Evolutionary conservation across 2,329 filamentous ascomycete species (phyloP).

Genomic region (Sarocladium kiliense): DNA sequence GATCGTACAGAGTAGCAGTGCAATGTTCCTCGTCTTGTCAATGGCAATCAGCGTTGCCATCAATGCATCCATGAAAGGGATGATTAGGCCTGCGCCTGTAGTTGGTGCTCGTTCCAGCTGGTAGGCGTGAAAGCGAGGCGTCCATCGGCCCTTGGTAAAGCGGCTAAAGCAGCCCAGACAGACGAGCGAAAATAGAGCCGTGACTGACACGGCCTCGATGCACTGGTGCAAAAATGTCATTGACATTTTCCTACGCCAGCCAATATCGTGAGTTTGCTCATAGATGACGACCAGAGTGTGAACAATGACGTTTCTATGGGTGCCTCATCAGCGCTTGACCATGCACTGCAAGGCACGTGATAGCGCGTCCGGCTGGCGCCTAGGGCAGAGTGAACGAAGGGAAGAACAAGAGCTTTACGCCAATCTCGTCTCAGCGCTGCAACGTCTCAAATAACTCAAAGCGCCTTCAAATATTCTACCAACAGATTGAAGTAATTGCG

Average conservation of each 20-base stretch:
- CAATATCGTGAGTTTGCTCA: too few relatives aligned
- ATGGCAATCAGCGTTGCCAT: constrained; percentile 12
- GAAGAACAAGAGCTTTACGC: neutral
- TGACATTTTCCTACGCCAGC: neutral
- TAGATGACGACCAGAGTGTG: too few relatives aligned
- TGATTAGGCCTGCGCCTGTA: constrained; percentile 13
- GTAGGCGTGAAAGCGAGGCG: constrained; percentile 18
- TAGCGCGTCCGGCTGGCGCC: neutral
- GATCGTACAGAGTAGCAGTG: constrained; percentile 9
- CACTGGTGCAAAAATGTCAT: neutral
- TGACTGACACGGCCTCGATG: neutral
- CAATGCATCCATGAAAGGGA: constrained; percentile 15
- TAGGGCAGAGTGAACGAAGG: neutral
- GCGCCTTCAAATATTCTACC: too few relatives aligned
- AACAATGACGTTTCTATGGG: too few relatives aligned
- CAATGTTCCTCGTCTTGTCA: constrained; percentile 3
- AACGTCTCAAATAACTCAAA: neutral
- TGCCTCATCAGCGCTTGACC: too few relatives aligned
- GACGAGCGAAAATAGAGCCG: neutral
- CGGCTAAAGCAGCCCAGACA: constrained; percentile 17
- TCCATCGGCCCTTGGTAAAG: constrained; percentile 18
- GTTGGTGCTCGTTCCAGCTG: constrained; percentile 18
- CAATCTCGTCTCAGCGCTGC: neutral
- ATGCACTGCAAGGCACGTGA: neutral
- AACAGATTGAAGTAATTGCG: too few relatives aligned